These are phyloP conservation scores for Tricholoma saponaceum DNA, from an alignment of 768 basidiomycete genomes.

Conservation along the genomic window DNA sequence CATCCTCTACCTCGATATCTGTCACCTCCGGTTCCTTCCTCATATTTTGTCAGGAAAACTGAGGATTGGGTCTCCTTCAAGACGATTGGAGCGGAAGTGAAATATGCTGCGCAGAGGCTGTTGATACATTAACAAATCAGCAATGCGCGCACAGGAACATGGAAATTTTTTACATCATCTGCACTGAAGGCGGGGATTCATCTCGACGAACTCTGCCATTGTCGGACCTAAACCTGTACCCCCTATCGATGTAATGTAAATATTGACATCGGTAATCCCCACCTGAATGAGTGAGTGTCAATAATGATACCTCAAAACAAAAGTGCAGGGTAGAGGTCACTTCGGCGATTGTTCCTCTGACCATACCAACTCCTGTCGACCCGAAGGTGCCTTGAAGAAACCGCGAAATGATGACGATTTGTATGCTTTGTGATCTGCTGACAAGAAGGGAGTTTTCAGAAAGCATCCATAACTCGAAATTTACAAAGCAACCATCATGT, in stretches of 20 bases:
- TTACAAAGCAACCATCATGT: conserved; percentile 44
- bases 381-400: conserved; percentile 64
- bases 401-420: conserved; percentile 61
- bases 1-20: conserved; percentile 65
- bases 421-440: conserved; percentile 43
- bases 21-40: conserved; percentile 60
- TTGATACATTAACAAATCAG: too few relatives aligned
- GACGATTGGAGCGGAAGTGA: conserved; percentile 46
- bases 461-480: too few relatives aligned
- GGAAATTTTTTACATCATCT: conserved; percentile 50
- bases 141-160: too few relatives aligned
- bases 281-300: conserved; percentile 45
- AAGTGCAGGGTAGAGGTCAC: too few relatives aligned
- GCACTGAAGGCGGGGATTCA: conserved; percentile 55
- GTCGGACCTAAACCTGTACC: conserved; percentile 65
- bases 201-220: conserved; percentile 63
- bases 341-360: conserved; percentile 73
- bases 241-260: conserved; percentile 60
- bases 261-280: conserved; percentile 74
- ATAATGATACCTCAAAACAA: too few relatives aligned
- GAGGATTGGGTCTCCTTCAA: conserved; percentile 73
- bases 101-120: too few relatives aligned
- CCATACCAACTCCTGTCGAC: conserved; percentile 69
- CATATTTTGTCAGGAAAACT: conserved; percentile 63
- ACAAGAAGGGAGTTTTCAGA: too few relatives aligned